Base-by-base conservation (phyloP, 1,139 yeast genomes). In the Blastobotrys malaysiensis region DNA sequence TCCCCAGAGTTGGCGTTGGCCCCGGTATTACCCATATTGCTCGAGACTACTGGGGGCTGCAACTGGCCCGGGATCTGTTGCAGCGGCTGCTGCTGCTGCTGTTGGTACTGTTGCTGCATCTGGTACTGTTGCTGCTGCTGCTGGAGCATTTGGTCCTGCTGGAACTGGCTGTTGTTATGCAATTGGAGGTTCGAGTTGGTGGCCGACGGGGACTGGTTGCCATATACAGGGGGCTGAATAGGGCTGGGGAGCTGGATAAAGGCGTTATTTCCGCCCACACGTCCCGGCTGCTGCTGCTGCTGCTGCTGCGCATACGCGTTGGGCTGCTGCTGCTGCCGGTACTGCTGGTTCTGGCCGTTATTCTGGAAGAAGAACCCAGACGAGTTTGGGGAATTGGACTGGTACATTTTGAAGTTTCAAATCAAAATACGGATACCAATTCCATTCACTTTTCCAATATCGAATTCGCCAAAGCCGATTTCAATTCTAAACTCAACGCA, bases 321-420 rank as follows among this genome's bases (percentile, higher is more conserved):
- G n/a, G 36, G 24, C 21, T 45, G 51, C 45, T 52, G 24, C 21
- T 45, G 51, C 45, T 52, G 54, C 9, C 21, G 31, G 14, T 4
- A 31, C 22, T 22, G 43, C 22, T 46, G 49, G 18, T 22, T 14
- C 43, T 47, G 49, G 16, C 16, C 24, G 24, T 48, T 26, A 19
- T 46, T 44, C 48, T 61, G 62, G 54, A 57, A 59, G 46, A 60
- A 59, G 50, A 59, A 58, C 51, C 63, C 65, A 45, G 65, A 61
- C 24, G 63, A 61, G 54, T 60, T 60, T 19, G 59, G 43, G 18
- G 51, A 53, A 36, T 50, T 50, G 14, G 53, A 48, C 44, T 53
- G 56, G 22, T 53, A 53, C 56, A 53, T 53, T 27, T 24, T 52
- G 18, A 46, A 18, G 18, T n/a, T n/a, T 5, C 43, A 43, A 43